A percentile compares a stretch with the other conserved stretches of the same genome.
Evolutionary conservation across 345 rosid genomes (phyloP).

Genomic region (Xanthoceras sorbifolium): DNA sequence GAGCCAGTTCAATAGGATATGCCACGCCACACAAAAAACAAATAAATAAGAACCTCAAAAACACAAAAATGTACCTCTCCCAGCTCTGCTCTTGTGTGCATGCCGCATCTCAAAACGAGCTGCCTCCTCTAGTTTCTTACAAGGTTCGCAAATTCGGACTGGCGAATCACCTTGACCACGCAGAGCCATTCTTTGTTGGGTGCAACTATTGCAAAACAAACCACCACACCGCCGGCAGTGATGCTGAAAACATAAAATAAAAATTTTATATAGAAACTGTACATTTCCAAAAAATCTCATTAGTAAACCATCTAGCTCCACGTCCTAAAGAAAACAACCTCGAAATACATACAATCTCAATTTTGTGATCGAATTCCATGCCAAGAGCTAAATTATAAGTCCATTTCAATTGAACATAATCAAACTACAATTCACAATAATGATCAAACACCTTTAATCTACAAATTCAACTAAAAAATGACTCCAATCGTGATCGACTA

Average conservation of each 20-base stretch:
- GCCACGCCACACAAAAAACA: no score
- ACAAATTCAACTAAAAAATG: neutral
- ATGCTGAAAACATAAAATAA: slow-evolving; percentile 53
- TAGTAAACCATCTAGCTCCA: no score
- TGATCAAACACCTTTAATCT: neutral
- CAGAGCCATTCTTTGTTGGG: slow-evolving; percentile 72
- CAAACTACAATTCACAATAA: neutral
- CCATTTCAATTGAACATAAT: neutral
- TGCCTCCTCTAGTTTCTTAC: slow-evolving; percentile 88
- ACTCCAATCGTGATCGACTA: no score
- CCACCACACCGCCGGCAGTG: slow-evolving; percentile 99
- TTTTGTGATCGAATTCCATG: neutral
- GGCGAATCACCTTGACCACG: slow-evolving; percentile 95
- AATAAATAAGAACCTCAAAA: neutral
- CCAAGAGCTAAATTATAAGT: no score
- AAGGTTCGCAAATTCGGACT: slow-evolving; percentile 90
- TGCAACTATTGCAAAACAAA: slow-evolving; percentile 74
- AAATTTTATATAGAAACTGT: slow-evolving; percentile 1
- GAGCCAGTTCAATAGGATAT: neutral
- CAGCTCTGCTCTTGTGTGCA: slow-evolving; percentile 56
- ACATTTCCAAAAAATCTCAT: no score
- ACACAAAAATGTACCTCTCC: slow-evolving; percentile 50
- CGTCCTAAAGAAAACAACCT: neutral
- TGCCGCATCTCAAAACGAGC: slow-evolving; percentile 86
- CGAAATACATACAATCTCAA: neutral